These are phyloP conservation scores for Pseudoperonospora humuli DNA, from an alignment of 352 stramenopile genomes.

Conservation along the genomic window DNA sequence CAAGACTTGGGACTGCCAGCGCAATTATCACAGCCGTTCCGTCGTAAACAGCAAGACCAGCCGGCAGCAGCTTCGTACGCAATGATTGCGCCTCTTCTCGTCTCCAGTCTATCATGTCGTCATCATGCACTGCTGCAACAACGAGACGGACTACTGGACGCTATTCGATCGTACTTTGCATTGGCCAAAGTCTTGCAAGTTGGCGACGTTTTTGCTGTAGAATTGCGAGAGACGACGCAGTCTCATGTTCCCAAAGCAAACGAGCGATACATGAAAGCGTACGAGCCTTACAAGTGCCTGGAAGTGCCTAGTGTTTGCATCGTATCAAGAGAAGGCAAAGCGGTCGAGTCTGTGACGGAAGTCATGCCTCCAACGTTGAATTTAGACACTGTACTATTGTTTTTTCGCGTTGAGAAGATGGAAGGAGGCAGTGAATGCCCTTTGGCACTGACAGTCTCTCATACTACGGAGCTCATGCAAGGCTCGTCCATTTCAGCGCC, in stretches of 20 bases:
- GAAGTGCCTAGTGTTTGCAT: conserved; percentile 33
- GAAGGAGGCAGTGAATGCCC: conserved; percentile 12
- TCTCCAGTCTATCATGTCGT: conserved; percentile 54
- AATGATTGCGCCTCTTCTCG: conserved; percentile 52
- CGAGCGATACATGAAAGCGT: conserved; percentile 14
- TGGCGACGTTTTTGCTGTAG: conserved; percentile 63
- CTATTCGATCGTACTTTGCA: conserved; percentile 53
- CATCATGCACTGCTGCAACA: conserved; percentile 50
- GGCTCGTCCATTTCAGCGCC: conserved; percentile 36
- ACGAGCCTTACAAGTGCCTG: conserved; percentile 36
- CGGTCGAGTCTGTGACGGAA: conserved; percentile 8
- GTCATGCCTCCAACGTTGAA: conserved; percentile 41
- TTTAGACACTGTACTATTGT: conserved; percentile 61
- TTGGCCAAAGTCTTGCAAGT: conserved; percentile 52
- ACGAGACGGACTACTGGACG: conserved; percentile 44
- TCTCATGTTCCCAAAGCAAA: conserved; percentile 16
- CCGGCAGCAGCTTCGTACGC: conserved; percentile 45
- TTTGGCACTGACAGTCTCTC: conserved; percentile 46
- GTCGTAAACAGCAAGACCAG: conserved; percentile 43
- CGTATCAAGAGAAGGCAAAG: conserved; percentile 7
- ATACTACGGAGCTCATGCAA: conserved; percentile 64
- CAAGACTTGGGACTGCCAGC: conserved; percentile 42
- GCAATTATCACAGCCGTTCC: conserved; percentile 22
- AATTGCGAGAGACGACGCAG: conserved; percentile 37
- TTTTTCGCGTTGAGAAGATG: conserved; percentile 68